Evolutionary conservation across 2,329 filamentous ascomycete genomes (phyloP).

Genomic region (Juglanconis oblonga): DNA sequence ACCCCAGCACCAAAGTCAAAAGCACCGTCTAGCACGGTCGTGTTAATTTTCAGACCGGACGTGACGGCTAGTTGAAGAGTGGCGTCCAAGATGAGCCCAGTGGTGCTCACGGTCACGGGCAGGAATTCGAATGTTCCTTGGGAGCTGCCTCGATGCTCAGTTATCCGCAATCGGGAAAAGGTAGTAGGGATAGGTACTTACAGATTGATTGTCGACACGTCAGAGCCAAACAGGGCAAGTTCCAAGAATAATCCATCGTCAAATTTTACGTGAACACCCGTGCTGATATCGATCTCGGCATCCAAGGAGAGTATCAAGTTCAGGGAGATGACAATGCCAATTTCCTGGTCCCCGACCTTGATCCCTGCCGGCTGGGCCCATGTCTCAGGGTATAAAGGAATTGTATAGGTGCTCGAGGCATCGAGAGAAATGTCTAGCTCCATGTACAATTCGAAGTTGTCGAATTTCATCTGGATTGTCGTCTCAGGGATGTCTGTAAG

Average conservation of each 20-base stretch:
- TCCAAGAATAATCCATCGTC: slow-evolving; percentile 48
- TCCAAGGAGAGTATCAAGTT: slow-evolving; percentile 51
- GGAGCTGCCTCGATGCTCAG: slow-evolving; percentile 31
- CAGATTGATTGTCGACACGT: slow-evolving; percentile 47
- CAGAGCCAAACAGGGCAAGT: slow-evolving; percentile 47
- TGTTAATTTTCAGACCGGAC: slow-evolving; percentile 34
- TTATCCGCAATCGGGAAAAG: neutral
- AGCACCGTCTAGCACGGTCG: slow-evolving; percentile 21
- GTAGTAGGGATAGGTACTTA: slow-evolving; percentile 31
- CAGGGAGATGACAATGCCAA: slow-evolving; percentile 47
- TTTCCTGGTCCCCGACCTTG: slow-evolving; percentile 33
- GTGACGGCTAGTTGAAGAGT: slow-evolving; percentile 45
- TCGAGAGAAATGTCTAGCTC: slow-evolving; percentile 41
- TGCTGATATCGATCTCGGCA: slow-evolving; percentile 46
- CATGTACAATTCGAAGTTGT: slow-evolving; percentile 51
- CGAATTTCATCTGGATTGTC: slow-evolving; percentile 44
- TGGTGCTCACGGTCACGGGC: slow-evolving; percentile 47
- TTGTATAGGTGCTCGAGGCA: slow-evolving; percentile 39
- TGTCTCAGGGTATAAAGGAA: slow-evolving; percentile 47
- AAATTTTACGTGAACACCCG: slow-evolving; percentile 53
- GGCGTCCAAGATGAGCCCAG: slow-evolving; percentile 41
- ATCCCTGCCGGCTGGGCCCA: slow-evolving; percentile 38
- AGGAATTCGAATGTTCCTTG: slow-evolving; percentile 56
- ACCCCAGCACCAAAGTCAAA: slow-evolving; percentile 31
- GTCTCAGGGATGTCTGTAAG: slow-evolving; percentile 40